Percentiles rank a stretch among this genome's conserved stretches.
Evolutionary conservation across 2,329 filamentous ascomycete genomes (phyloP).

Genomic region (Ramularia endophylla): DNA sequence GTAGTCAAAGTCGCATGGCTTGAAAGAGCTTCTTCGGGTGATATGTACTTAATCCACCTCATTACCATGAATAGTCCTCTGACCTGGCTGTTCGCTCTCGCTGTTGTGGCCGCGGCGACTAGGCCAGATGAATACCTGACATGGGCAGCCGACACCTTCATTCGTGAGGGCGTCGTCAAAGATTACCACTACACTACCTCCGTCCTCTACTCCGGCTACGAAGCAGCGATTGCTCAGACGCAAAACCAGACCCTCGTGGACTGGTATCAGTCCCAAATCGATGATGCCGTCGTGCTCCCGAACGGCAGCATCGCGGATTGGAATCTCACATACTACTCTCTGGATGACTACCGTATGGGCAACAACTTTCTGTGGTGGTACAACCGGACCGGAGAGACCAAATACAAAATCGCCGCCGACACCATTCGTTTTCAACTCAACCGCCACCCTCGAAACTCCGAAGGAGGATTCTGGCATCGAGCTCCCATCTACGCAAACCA

Average conservation of each 20-base stretch:
- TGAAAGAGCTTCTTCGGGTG: no score
- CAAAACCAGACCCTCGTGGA: slow-evolving; percentile 14
- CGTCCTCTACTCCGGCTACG: slow-evolving; percentile 16
- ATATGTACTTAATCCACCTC: no score
- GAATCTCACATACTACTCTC: slow-evolving; percentile 42
- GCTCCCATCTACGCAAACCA: slow-evolving; percentile 41
- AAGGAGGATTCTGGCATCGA: slow-evolving; percentile 30
- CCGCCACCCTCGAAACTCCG: slow-evolving; percentile 24
- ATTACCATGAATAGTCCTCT: not conserved
- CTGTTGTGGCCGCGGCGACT: slow-evolving; percentile 2
- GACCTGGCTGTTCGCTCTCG: not conserved
- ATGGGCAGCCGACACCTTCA: slow-evolving; percentile 14
- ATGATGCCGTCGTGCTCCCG: slow-evolving; percentile 41
- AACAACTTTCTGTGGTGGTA: slow-evolving; percentile 25
- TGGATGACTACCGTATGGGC: slow-evolving; percentile 30
- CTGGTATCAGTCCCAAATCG: slow-evolving; percentile 18
- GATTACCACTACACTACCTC: slow-evolving; percentile 15
- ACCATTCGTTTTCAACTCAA: slow-evolving; percentile 23
- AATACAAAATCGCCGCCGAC: slow-evolving; percentile 17
- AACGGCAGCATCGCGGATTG: slow-evolving; percentile 46
- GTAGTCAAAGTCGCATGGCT: no score
- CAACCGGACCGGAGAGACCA: slow-evolving; percentile 17
- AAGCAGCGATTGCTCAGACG: slow-evolving; percentile 14
- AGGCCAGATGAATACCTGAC: slow-evolving; percentile 11
- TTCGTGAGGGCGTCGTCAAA: slow-evolving; percentile 10